A percentile compares a stretch with the other conserved stretches of the same genome.
phyloP scores from a whole-genome alignment of 2,329 filamentous ascomycete species.

The Thelonectria discophora region DNA sequence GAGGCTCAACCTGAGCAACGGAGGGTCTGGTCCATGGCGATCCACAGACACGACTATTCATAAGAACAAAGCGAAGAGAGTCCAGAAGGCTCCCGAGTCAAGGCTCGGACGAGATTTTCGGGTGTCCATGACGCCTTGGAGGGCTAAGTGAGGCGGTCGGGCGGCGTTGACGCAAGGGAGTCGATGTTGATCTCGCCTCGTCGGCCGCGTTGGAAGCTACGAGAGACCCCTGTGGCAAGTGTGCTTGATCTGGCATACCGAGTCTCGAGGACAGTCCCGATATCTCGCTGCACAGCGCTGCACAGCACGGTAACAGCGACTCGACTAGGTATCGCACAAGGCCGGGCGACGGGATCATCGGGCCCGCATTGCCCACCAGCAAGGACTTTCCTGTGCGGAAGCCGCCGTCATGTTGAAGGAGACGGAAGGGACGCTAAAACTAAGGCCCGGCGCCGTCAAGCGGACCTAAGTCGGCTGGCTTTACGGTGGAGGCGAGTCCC shows the following conservation, averaged over 20 bases:
- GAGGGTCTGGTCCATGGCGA: conserved; percentile 34
- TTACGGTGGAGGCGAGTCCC: conserved; percentile 27
- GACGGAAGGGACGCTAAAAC: conserved; percentile 26
- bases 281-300: conserved; percentile 23
- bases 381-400: conserved; percentile 36
- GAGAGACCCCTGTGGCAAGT: conserved; percentile 7
- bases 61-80: conserved; percentile 12
- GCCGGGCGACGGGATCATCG: conserved; percentile 33
- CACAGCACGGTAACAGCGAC: conserved; percentile 28
- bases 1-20: conserved; percentile 16
- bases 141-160: conserved; percentile 27
- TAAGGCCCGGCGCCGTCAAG: conserved; percentile 35
- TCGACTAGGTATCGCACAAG: conserved; percentile 23
- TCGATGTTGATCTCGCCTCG: conserved; percentile 5
- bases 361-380: conserved; percentile 29
- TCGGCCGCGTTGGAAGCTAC: neutral
- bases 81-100: neutral
- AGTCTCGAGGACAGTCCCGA: conserved; percentile 29
- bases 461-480: conserved; percentile 32
- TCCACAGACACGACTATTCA: conserved; percentile 12
- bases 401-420: conserved; percentile 31
- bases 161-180: conserved; percentile 37
- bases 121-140: neutral
- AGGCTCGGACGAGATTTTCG: neutral
- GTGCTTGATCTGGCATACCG: conserved; percentile 9